These are phyloP conservation scores for Gossypium davidsonii DNA, from an alignment of 441 rosid species.

Conservation along the genomic window DNA sequence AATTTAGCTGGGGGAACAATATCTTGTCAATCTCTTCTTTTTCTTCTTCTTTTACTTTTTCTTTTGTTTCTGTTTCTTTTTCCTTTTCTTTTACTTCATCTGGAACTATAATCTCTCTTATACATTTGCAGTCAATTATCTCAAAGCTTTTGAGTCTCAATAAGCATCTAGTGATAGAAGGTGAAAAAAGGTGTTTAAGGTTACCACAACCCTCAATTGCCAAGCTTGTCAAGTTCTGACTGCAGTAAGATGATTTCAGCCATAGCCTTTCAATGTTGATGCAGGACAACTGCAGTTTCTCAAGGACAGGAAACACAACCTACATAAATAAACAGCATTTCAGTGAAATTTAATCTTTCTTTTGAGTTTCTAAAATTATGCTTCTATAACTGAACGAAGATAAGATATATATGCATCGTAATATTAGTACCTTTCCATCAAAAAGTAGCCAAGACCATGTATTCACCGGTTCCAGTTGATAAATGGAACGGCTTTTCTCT, in stretches of 20 bases:
- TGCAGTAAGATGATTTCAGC: background rate
- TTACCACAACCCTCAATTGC: constrained; percentile 11
- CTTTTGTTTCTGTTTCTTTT: background rate
- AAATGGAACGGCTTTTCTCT: background rate
- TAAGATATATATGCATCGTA: background rate
- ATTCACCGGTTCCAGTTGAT: constrained; percentile 5
- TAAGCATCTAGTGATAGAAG: constrained; percentile 8
- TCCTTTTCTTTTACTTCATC: background rate
- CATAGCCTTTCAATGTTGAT: constrained; percentile 10
- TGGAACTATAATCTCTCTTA: background rate
- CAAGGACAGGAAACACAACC: constrained; percentile 9
- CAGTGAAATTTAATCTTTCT: background rate
- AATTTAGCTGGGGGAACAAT: background rate
- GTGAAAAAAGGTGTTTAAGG: constrained; percentile 12
- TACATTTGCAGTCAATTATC: constrained; percentile 7
- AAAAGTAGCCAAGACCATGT: constrained; percentile 1
- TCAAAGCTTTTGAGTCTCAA: constrained; percentile 8
- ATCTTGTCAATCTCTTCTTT: background rate
- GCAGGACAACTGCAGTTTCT: background rate
- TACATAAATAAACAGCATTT: background rate
- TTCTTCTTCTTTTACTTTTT: background rate
- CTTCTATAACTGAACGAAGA: background rate
- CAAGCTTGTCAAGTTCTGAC: constrained; percentile 10
- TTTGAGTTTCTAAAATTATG: background rate
- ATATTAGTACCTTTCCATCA: constrained; percentile 5